These are phyloP conservation scores for Daldinia vernicosa DNA, from an alignment of 495 filamentous ascomycete species.

Conservation along the genomic window DNA sequence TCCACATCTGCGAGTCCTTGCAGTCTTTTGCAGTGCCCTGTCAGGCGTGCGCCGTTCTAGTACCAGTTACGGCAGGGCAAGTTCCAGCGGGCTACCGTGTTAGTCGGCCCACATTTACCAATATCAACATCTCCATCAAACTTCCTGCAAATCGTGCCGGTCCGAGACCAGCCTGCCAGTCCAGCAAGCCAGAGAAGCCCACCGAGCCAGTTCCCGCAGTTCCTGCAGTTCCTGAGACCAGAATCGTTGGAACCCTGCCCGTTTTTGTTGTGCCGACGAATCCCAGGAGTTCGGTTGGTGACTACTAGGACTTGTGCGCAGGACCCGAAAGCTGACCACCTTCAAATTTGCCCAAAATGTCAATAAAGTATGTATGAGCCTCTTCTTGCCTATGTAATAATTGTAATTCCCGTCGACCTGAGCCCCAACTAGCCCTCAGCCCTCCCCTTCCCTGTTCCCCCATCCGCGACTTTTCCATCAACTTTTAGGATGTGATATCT, in stretches of 20 bases:
- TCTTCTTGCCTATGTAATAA: conserved; percentile 23
- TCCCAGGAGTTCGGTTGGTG: conserved; percentile 47
- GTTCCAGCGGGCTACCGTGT: conserved; percentile 40
- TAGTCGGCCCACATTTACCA: conserved; percentile 44
- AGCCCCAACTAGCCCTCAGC: conserved; percentile 22
- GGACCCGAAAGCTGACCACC: conserved; percentile 55
- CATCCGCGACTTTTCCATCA: conserved; percentile 42
- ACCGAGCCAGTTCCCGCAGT: conserved; percentile 41
- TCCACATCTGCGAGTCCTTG: conserved; percentile 43
- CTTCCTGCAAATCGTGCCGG: conserved; percentile 47
- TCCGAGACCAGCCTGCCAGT: conserved; percentile 28
- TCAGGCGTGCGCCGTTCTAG: conserved; percentile 33
- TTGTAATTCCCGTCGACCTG: conserved; percentile 31
- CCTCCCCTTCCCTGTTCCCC: conserved; percentile 25
- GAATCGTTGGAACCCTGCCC: conserved; percentile 44
- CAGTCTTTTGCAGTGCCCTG: conserved; percentile 28
- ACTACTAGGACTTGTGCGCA: conserved; percentile 42
- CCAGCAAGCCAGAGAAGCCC: conserved; percentile 19
- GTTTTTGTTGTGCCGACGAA: conserved; percentile 48
- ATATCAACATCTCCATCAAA: conserved; percentile 46
- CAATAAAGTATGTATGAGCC: conserved; percentile 69
- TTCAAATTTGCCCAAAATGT: conserved; percentile 63
- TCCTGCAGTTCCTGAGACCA: conserved; percentile 35
- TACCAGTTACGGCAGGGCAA: conserved; percentile 39
- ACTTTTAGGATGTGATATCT: conserved; percentile 42